phyloP scores from a whole-genome alignment of 805 yeast species.

The Ogataea salicorniae region DNA sequence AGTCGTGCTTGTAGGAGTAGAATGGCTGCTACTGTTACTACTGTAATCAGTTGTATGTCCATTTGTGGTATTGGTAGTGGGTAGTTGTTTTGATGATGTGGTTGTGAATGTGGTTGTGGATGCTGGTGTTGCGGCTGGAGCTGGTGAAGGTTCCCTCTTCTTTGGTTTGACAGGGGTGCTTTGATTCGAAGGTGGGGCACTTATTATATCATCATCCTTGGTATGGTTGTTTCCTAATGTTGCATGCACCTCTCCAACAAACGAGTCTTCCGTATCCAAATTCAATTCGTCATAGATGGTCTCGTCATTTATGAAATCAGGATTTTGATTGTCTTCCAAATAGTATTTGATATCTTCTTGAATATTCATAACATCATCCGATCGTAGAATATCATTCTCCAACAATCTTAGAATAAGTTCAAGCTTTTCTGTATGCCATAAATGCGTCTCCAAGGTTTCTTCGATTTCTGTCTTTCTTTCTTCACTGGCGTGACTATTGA shows the following conservation, averaged over 20 bases:
- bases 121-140: conserved; percentile 5
- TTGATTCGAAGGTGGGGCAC: conserved; percentile 4
- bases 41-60: not conserved
- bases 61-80: too few species aligned
- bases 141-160: conserved; percentile 13
- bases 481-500: conserved; percentile 33
- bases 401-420: conserved; percentile 72
- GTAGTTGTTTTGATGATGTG: not conserved
- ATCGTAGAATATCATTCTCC: conserved; percentile 72
- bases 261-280: conserved; percentile 43
- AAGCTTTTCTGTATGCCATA: conserved; percentile 70
- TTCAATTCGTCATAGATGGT: conserved; percentile 86
- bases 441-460: conserved; percentile 66
- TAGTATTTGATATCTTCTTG: conserved; percentile 90
- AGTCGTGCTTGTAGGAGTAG: conserved; percentile 2
- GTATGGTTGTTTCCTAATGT: conserved; percentile 5
- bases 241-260: conserved; percentile 28
- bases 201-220: conserved; percentile 16
- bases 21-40: not conserved
- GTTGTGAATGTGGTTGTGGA: not conserved
- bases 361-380: conserved; percentile 68
- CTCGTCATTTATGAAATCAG: conserved; percentile 91
- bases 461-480: conserved; percentile 54
- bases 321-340: conserved; percentile 89
- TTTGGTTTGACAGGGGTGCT: conserved; percentile 12